Evolutionary conservation across 257 asterid species (phyloP).

Genomic region (Thymus mandschuricus): DNA sequence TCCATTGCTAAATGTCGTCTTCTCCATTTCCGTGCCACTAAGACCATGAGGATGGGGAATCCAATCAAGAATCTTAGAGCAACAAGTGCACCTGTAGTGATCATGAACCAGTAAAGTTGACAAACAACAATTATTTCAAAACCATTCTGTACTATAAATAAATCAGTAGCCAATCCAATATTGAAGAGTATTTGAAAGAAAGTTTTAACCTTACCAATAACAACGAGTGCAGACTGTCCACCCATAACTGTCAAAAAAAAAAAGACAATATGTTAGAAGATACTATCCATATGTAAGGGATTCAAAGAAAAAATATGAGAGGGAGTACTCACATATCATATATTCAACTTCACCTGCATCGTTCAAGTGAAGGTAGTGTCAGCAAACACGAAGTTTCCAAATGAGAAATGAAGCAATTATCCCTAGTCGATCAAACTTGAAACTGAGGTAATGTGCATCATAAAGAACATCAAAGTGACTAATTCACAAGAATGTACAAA

Average conservation of each 20-base stretch:
- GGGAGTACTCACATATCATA: slow-evolving; percentile 49
- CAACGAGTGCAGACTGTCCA: slow-evolving; percentile 17
- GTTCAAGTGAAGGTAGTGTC: slow-evolving; percentile 28
- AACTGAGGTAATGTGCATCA: too few species aligned
- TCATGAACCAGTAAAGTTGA: background rate
- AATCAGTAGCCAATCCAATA: slow-evolving; percentile 6
- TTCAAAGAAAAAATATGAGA: slow-evolving; percentile 23
- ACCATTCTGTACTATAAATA: background rate
- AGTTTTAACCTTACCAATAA: slow-evolving; percentile 39
- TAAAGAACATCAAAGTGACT: too few species aligned
- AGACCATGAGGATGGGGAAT: slow-evolving; percentile 40
- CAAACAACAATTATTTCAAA: background rate
- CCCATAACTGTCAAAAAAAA: slow-evolving; percentile 39
- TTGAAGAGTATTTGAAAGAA: background rate
- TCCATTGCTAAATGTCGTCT: slow-evolving; percentile 46
- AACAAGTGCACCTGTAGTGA: slow-evolving; percentile 37
- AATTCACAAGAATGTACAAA: too few species aligned
- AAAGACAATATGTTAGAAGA: slow-evolving; percentile 27
- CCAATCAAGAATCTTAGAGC: slow-evolving; percentile 45
- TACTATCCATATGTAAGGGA: background rate
- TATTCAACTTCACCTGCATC: slow-evolving; percentile 51
- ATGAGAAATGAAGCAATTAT: too few species aligned
- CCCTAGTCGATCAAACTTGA: too few species aligned
- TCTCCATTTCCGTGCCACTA: slow-evolving; percentile 45
- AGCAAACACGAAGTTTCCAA: slow-evolving; percentile 20